These are phyloP conservation scores for Shiraia sp. DNA, from an alignment of 2,329 filamentous ascomycete genomes.

Conservation along the genomic window DNA sequence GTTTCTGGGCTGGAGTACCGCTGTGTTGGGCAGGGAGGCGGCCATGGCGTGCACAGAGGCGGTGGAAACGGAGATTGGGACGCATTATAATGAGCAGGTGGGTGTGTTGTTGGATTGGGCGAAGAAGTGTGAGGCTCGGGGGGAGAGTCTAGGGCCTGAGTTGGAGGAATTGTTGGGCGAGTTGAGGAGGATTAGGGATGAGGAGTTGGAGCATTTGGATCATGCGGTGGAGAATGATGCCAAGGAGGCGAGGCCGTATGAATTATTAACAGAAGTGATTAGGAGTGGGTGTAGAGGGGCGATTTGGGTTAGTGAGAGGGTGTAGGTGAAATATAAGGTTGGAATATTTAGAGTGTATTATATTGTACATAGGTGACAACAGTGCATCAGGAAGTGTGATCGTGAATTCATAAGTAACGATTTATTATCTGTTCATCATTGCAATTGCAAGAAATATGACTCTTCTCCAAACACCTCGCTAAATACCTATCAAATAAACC, in stretches of 20 bases:
- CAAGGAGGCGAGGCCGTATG: conserved; percentile 86
- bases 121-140: conserved; percentile 71
- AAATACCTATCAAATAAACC: background rate
- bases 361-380: too few species aligned
- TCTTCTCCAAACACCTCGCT: background rate
- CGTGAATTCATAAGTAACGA: too few species aligned
- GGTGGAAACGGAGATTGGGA: conserved; percentile 96
- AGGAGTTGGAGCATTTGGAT: conserved; percentile 95
- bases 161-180: conserved; percentile 72
- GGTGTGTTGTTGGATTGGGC: conserved; percentile 80
- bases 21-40: conserved; percentile 84
- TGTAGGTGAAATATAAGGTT: conserved; percentile 47
- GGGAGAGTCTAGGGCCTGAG: conserved; percentile 81
- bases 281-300: conserved; percentile 87
- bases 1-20: conserved; percentile 85
- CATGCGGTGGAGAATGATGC: conserved; percentile 93
- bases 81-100: conserved; percentile 94
- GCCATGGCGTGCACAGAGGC: conserved; percentile 99
- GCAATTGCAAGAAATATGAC: too few species aligned
- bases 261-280: conserved; percentile 84
- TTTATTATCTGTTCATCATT: too few species aligned
- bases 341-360: too few species aligned
- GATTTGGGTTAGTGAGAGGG: conserved; percentile 85
- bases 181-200: conserved; percentile 83
- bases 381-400: too few species aligned